phyloP scores from a whole-genome alignment of 2,329 filamentous ascomycete species.

The Albophoma yamanashiensis region DNA sequence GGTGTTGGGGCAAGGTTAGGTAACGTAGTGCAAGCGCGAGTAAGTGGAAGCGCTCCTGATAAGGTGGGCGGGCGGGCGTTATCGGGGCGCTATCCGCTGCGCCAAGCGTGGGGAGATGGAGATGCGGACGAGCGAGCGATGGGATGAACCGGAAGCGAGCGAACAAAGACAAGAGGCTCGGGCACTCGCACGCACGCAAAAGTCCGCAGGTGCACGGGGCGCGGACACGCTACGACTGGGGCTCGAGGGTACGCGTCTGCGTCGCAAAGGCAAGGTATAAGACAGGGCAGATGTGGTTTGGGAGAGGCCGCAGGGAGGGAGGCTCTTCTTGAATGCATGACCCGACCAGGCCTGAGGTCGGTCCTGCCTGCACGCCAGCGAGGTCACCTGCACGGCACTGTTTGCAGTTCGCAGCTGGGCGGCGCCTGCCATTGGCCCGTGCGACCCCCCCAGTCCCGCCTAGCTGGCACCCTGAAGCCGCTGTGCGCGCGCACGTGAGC shows the following conservation, averaged over 20 bases:
- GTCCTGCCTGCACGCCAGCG: slow-evolving; percentile 6
- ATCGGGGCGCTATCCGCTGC: neutral
- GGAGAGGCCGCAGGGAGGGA: neutral
- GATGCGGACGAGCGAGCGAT: neutral
- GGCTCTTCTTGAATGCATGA: slow-evolving; percentile 1
- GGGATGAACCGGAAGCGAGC: neutral
- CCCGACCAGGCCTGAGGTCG: neutral
- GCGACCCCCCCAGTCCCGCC: slow-evolving; percentile 5
- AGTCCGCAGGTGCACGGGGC: neutral
- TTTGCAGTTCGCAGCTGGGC: slow-evolving; percentile 7
- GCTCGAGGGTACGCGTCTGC: neutral
- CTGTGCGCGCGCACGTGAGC: slow-evolving; percentile 7
- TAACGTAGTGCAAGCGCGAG: no score
- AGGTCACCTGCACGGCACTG: slow-evolving; percentile 12
- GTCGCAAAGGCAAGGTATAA: neutral
- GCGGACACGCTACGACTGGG: neutral
- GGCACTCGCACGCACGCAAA: neutral
- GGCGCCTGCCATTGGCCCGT: slow-evolving; percentile 4
- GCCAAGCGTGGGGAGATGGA: neutral
- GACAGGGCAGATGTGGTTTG: neutral
- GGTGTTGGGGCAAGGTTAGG: neutral
- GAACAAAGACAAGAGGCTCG: neutral
- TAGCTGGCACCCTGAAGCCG: slow-evolving; percentile 4
- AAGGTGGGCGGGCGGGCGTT: slow-evolving; percentile 1
- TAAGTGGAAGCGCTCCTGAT: neutral